Percentiles rank a stretch among this genome's conserved stretches.
phyloP scores from a whole-genome alignment of 2,329 filamentous ascomycete species.

The Neopestalotiopsis sp. region DNA sequence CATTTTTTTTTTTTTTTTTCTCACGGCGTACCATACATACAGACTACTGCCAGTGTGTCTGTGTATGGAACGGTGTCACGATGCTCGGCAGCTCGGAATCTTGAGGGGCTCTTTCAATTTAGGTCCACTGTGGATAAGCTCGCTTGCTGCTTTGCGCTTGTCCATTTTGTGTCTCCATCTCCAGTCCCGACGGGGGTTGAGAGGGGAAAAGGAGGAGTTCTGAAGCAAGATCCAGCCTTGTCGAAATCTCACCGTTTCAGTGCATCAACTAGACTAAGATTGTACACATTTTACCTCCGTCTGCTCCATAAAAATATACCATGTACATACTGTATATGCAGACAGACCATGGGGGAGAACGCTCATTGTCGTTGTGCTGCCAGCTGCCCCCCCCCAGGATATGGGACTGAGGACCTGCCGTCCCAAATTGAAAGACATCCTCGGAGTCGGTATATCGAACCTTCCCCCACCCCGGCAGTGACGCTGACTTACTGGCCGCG shows the following conservation, averaged over 20 bases:
- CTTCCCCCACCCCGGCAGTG: background rate
- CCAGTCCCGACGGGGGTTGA: background rate
- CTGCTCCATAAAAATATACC: background rate
- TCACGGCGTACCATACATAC: background rate
- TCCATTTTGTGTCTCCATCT: background rate
- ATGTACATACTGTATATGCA: too few relatives aligned
- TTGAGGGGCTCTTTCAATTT: background rate
- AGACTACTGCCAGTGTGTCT: background rate
- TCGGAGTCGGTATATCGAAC: background rate
- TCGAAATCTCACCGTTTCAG: slow-evolving; percentile 1
- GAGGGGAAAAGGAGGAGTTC: background rate
- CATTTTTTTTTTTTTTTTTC: background rate
- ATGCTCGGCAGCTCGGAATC: slow-evolving; percentile 10
- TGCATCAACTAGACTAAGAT: background rate
- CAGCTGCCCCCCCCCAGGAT: background rate
- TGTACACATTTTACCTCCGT: background rate
- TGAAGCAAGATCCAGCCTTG: slow-evolving; percentile 8
- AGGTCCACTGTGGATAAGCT: slow-evolving; percentile 9
- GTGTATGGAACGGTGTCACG: background rate
- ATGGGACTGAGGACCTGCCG: background rate
- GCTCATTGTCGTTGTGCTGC: background rate
- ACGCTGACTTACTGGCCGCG: background rate
- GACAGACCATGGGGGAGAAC: background rate
- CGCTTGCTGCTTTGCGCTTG: background rate
- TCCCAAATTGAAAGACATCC: background rate